These are phyloP conservation scores for Grammothele lineata DNA, from an alignment of 768 basidiomycete species.

Conservation along the genomic window DNA sequence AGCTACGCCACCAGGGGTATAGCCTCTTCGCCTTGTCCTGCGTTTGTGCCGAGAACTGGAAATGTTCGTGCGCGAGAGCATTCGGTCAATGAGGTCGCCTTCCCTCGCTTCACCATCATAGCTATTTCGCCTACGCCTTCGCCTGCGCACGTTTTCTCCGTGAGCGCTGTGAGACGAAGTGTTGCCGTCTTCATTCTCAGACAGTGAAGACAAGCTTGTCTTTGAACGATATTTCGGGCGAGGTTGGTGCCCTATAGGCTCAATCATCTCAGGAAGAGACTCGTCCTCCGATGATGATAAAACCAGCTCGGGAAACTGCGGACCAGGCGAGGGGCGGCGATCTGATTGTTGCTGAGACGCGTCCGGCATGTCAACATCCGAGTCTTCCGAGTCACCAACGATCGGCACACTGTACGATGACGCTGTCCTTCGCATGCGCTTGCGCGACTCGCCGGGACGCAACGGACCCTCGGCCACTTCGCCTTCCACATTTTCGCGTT, in stretches of 20 bases:
- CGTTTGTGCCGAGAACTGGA: not conserved
- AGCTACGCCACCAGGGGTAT: no score
- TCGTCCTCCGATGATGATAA: not conserved
- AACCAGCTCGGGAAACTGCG: not conserved
- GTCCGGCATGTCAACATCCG: constrained; percentile 27
- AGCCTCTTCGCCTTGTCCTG: constrained; percentile 14
- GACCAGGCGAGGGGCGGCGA: not conserved
- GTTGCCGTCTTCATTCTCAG: not conserved
- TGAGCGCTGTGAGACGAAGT: not conserved
- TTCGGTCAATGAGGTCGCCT: constrained; percentile 61
- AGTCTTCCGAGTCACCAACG: constrained; percentile 56
- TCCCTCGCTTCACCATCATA: constrained; percentile 30
- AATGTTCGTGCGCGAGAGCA: constrained; percentile 48
- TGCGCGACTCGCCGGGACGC: constrained; percentile 49
- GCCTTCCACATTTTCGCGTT: constrained; percentile 26
- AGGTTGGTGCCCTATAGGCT: constrained; percentile 10
- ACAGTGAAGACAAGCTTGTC: not conserved
- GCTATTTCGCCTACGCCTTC: constrained; percentile 7
- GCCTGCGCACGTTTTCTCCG: not conserved
- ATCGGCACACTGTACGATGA: constrained; percentile 31
- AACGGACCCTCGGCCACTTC: constrained; percentile 37
- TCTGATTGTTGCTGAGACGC: no score
- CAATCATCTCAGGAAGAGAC: constrained; percentile 1
- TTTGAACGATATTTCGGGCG: not conserved
- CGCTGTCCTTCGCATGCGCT: constrained; percentile 31